phyloP scores from a whole-genome alignment of 2,329 filamentous ascomycete species.

The Keithomyces neogunnii region DNA sequence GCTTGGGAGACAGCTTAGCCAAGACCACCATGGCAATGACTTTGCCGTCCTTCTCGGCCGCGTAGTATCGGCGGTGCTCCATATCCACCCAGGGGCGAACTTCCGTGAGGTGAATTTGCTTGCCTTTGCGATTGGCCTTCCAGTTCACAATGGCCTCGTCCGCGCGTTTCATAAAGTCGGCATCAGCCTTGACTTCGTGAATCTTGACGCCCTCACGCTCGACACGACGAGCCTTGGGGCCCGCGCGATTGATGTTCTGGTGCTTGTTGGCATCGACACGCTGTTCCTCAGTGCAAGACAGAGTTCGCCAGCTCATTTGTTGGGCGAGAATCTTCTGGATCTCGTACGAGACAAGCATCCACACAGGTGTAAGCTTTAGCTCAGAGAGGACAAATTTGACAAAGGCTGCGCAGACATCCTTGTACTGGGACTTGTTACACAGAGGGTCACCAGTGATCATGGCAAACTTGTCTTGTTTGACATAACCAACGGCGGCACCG shows the following conservation, averaged over 20 bases:
- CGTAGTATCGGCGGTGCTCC: slow-evolving; percentile 78
- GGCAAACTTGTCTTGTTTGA: slow-evolving; percentile 65
- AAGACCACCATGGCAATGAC: slow-evolving; percentile 74
- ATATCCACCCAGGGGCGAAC: slow-evolving; percentile 82
- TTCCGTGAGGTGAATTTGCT: slow-evolving; percentile 82
- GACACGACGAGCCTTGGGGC: slow-evolving; percentile 70
- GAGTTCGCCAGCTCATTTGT: slow-evolving; percentile 77
- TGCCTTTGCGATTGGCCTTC: slow-evolving; percentile 71
- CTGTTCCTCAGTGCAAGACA: slow-evolving; percentile 84
- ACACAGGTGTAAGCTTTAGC: slow-evolving; percentile 65
- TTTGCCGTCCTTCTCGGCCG: slow-evolving; percentile 65
- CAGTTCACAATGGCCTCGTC: slow-evolving; percentile 71
- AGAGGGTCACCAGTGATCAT: slow-evolving; percentile 84
- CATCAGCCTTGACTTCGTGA: slow-evolving; percentile 59
- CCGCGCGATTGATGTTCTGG: slow-evolving; percentile 46
- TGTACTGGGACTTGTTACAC: slow-evolving; percentile 71
- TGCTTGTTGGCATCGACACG: slow-evolving; percentile 71
- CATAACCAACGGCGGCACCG: slow-evolving; percentile 79
- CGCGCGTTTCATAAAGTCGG: slow-evolving; percentile 60
- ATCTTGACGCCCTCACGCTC: slow-evolving; percentile 81
- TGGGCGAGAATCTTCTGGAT: slow-evolving; percentile 73
- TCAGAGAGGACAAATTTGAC: slow-evolving; percentile 67
- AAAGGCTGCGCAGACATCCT: slow-evolving; percentile 64
- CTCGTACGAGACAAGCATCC: slow-evolving; percentile 76
- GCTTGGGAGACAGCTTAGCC: slow-evolving; percentile 67